phyloP scores from a whole-genome alignment of 768 basidiomycete species.

The Suillus placidus region DNA sequence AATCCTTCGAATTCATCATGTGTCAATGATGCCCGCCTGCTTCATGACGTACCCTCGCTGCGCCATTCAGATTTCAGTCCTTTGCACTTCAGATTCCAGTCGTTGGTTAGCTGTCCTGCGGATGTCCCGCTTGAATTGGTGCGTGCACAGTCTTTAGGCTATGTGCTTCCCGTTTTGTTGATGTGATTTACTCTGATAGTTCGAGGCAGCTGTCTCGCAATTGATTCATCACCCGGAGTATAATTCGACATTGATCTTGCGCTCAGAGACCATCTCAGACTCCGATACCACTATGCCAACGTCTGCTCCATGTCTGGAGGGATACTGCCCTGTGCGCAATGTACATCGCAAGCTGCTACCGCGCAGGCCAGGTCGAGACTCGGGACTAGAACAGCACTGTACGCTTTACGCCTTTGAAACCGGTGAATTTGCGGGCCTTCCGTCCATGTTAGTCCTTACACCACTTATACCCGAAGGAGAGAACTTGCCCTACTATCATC shows the following conservation, averaged over 20 bases:
- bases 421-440: conserved; percentile 25
- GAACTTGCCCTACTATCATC: conserved; percentile 87
- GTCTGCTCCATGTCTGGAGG: conserved; percentile 41
- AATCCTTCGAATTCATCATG: conserved; percentile 16
- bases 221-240: conserved; percentile 89
- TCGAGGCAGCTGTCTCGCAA: conserved; percentile 69
- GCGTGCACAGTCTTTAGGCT: conserved; percentile 17
- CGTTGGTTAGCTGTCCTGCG: conserved; percentile 45
- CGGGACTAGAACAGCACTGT: conserved; percentile 73
- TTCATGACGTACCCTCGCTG: neutral
- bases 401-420: conserved; percentile 56
- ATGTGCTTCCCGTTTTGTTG: neutral
- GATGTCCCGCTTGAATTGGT: conserved; percentile 48
- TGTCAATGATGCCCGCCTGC: neutral
- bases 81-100: conserved; percentile 10
- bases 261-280: conserved; percentile 69
- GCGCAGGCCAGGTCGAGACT: conserved; percentile 76
- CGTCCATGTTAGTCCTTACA: conserved; percentile 55
- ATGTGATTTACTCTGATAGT: conserved; percentile 47
- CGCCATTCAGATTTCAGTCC: neutral
- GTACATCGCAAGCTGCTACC: conserved; percentile 76
- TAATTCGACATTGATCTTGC: conserved; percentile 87
- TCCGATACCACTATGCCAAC: conserved; percentile 32
- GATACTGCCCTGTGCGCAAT: conserved; percentile 45
- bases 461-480: conserved; percentile 51